phyloP scores from a whole-genome alignment of 257 asterid genomes.

The Lavandula angustifolia region DNA sequence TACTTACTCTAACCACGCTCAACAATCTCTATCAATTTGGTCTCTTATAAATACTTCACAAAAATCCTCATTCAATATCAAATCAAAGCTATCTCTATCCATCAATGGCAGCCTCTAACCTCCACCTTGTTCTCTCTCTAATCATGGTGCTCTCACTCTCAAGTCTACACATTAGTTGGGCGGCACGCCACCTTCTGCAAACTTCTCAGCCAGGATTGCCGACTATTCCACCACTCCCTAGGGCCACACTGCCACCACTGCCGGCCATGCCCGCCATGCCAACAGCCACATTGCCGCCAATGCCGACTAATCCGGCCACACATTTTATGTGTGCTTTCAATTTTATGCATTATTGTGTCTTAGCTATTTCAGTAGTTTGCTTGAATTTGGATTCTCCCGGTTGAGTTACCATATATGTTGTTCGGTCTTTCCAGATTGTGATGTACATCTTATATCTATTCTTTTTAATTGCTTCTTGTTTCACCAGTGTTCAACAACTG shows the following conservation, averaged over 20 bases:
- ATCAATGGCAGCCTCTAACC: constrained; percentile 38
- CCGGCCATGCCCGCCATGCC: background rate
- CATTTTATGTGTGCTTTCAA: background rate
- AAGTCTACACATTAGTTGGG: constrained; percentile 14
- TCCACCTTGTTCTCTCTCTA: constrained; percentile 25
- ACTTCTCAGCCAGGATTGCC: background rate
- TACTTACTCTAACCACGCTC: constrained; percentile 16
- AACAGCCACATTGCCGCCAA: background rate
- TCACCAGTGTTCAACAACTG: no score
- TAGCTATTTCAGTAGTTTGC: no score
- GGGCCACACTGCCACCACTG: background rate
- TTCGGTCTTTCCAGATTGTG: no score
- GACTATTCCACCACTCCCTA: background rate
- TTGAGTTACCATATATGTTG: no score
- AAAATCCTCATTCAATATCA: constrained; percentile 1
- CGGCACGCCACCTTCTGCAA: constrained; percentile 32
- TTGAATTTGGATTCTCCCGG: no score
- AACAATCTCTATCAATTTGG: constrained; percentile 3
- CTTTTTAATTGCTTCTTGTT: no score
- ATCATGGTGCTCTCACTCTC: constrained; percentile 27
- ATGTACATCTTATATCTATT: no score
- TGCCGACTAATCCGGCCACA: constrained; percentile 21
- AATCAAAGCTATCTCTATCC: background rate
- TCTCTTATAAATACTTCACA: constrained; percentile 32
- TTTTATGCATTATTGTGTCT: no score